These are phyloP conservation scores for Dentipellis fragilis DNA, from an alignment of 768 basidiomycete genomes.

Conservation along the genomic window DNA sequence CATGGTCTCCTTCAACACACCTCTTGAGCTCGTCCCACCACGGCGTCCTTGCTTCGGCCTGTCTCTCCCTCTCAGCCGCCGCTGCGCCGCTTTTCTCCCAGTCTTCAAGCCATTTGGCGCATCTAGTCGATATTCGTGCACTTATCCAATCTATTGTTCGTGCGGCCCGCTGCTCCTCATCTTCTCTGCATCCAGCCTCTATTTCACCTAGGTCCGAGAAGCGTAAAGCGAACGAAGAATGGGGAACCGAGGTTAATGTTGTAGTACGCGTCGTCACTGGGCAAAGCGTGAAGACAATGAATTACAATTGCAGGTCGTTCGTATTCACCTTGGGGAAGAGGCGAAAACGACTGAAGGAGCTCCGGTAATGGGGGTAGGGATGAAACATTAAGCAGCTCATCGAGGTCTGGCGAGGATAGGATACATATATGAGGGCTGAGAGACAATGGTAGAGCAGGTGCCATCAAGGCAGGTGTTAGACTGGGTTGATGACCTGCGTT, in stretches of 20 bases:
- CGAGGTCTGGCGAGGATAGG: conserved; percentile 60
- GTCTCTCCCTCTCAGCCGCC: conserved; percentile 13
- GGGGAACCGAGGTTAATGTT: conserved; percentile 56
- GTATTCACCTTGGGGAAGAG: conserved; percentile 60
- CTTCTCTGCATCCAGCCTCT: conserved; percentile 66
- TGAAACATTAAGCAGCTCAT: conserved; percentile 43
- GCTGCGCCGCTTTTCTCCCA: conserved; percentile 36
- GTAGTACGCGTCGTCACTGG: conserved; percentile 76
- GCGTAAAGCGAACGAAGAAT: conserved; percentile 62
- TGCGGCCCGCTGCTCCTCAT: conserved; percentile 68
- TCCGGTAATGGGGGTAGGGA: conserved; percentile 61
- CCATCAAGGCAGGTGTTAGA: conserved; percentile 1
- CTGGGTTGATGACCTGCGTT: no score
- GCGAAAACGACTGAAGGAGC: conserved; percentile 78
- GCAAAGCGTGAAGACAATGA: not conserved
- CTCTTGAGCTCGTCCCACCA: conserved; percentile 85
- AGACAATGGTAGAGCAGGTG: conserved; percentile 52
- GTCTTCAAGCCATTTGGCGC: conserved; percentile 64
- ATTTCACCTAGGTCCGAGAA: conserved; percentile 71
- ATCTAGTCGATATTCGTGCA: conserved; percentile 53
- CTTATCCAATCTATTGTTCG: conserved; percentile 85
- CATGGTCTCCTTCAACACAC: conserved; percentile 68
- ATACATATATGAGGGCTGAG: conserved; percentile 78
- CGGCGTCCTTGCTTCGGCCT: conserved; percentile 38
- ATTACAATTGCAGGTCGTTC: conserved; percentile 1